phyloP scores from a whole-genome alignment of 441 rosid genomes.

The Biscutella laevigata region DNA sequence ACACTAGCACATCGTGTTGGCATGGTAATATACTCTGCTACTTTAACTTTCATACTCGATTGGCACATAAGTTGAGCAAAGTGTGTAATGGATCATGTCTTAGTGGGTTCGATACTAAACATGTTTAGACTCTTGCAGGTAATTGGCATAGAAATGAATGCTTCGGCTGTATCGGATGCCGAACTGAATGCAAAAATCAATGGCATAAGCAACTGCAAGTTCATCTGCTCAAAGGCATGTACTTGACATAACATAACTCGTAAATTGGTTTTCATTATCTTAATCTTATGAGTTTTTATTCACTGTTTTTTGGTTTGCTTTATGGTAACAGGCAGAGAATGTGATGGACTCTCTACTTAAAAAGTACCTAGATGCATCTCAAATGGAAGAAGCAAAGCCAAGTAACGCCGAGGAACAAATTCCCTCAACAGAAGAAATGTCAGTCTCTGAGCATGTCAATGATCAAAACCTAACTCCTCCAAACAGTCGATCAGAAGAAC shows the following conservation, averaged over 20 bases:
- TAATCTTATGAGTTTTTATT: not conserved
- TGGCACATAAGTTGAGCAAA: no score
- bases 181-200: conserved; percentile 76
- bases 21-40: conserved; percentile 50
- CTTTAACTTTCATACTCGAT: conserved; percentile 8
- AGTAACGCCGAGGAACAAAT: conserved; percentile 29
- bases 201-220: conserved; percentile 80
- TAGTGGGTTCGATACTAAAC: not conserved
- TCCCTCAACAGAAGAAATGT: conserved; percentile 26
- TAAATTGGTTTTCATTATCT: not conserved
- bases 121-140: conserved; percentile 42
- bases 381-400: conserved; percentile 33
- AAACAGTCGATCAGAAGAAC: conserved; percentile 34
- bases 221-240: conserved; percentile 77
- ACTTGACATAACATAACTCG: not conserved
- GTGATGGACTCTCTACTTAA: conserved; percentile 75
- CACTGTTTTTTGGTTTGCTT: conserved; percentile 12
- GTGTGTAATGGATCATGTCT: no score
- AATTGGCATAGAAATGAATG: conserved; percentile 85
- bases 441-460: conserved; percentile 30
- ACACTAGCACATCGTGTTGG: conserved; percentile 89
- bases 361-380: conserved; percentile 42
- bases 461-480: conserved; percentile 23
- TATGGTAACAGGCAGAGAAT: conserved; percentile 66
- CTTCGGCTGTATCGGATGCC: conserved; percentile 92